A percentile compares a stretch with the other conserved stretches of the same genome.
These are phyloP conservation scores for Cyclotella choctawhatcheeana DNA, from an alignment of 108 stramenopile genomes.

Conservation along the genomic window DNA sequence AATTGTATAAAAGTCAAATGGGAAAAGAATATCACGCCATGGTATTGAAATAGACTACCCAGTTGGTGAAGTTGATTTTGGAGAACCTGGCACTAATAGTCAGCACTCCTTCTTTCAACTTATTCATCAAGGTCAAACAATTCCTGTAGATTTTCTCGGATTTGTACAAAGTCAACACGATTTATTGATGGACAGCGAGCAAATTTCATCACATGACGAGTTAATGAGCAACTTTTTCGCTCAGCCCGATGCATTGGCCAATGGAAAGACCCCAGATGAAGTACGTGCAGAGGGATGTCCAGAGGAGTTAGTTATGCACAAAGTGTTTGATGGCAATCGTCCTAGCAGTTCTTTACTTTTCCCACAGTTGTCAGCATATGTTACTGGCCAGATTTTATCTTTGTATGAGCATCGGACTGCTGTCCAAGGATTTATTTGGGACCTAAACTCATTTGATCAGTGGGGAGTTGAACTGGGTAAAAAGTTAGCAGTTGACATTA, in stretches of 20 bases:
- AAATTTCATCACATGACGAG: constrained; percentile 97
- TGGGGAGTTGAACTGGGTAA: constrained; percentile 99
- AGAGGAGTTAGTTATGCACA: constrained; percentile 90
- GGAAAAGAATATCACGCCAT: constrained; percentile 85
- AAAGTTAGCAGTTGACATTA: constrained; percentile 93
- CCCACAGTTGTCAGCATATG: constrained; percentile 93
- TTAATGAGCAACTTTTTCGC: constrained; percentile 99
- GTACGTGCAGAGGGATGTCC: constrained; percentile 91
- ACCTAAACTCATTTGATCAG: constrained; percentile 99
- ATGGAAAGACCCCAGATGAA: constrained; percentile 92
- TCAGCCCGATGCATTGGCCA: constrained; percentile 98
- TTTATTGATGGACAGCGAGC: constrained; percentile 86
- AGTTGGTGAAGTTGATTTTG: constrained; percentile 98
- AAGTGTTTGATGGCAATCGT: constrained; percentile 96
- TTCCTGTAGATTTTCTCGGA: constrained; percentile 97
- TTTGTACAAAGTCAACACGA: constrained; percentile 89
- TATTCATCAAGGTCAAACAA: constrained; percentile 97
- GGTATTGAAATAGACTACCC: constrained; percentile 86
- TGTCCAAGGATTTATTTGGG: constrained; percentile 99
- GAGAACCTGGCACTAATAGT: constrained; percentile 98
- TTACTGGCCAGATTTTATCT: constrained; percentile 93
- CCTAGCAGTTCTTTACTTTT: constrained; percentile 95
- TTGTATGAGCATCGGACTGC: constrained; percentile 98
- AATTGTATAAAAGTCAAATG: constrained; percentile 59
- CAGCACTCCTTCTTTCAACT: constrained; percentile 99